A percentile compares a stretch with the other conserved stretches of the same genome.
phyloP scores from a whole-genome alignment of 2,329 filamentous ascomycete genomes.

The Nigrospora osmanthi region DNA sequence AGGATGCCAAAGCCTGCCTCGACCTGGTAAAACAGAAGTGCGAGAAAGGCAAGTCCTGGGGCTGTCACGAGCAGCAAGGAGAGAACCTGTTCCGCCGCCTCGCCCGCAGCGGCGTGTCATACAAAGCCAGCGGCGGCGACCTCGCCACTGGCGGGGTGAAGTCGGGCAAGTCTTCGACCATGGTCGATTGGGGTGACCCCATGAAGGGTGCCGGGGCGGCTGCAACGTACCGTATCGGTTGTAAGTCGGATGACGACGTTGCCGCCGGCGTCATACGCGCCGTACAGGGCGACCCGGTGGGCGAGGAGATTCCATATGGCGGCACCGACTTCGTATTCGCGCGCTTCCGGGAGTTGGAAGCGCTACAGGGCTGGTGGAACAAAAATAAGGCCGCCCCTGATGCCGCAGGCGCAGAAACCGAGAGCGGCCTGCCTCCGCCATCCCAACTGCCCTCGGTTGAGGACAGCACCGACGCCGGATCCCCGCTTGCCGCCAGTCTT shows the following conservation, averaged over 20 bases:
- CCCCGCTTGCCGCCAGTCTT: slow-evolving; percentile 38
- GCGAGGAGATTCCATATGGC: slow-evolving; percentile 46
- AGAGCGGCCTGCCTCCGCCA: slow-evolving; percentile 18
- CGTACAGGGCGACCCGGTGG: slow-evolving; percentile 49
- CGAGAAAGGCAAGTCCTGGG: slow-evolving; percentile 84
- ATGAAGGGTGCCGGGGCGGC: slow-evolving; percentile 47
- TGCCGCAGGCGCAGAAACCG: slow-evolving; percentile 25
- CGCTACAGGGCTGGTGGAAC: slow-evolving; percentile 61
- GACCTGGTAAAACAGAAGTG: slow-evolving; percentile 94
- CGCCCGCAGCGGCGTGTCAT: slow-evolving; percentile 51
- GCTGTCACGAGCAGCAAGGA: slow-evolving; percentile 65
- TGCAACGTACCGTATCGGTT: slow-evolving; percentile 49
- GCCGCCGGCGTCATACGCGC: slow-evolving; percentile 47
- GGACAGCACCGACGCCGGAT: slow-evolving; percentile 4
- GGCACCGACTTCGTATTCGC: slow-evolving; percentile 62
- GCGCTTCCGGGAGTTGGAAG: slow-evolving; percentile 58
- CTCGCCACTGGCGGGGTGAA: slow-evolving; percentile 48
- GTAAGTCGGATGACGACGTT: slow-evolving; percentile 52
- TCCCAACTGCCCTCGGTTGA: slow-evolving; percentile 11
- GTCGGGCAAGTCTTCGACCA: slow-evolving; percentile 57
- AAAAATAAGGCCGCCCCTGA: slow-evolving; percentile 37
- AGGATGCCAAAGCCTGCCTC: slow-evolving; percentile 85
- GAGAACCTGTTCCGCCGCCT: slow-evolving; percentile 90
- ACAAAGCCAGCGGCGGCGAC: slow-evolving; percentile 52
- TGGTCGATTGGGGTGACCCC: slow-evolving; percentile 87